Percentiles rank a stretch among this genome's conserved stretches.
Evolutionary conservation across 768 basidiomycete species (phyloP).

Genomic region (Trametes gibbosa): DNA sequence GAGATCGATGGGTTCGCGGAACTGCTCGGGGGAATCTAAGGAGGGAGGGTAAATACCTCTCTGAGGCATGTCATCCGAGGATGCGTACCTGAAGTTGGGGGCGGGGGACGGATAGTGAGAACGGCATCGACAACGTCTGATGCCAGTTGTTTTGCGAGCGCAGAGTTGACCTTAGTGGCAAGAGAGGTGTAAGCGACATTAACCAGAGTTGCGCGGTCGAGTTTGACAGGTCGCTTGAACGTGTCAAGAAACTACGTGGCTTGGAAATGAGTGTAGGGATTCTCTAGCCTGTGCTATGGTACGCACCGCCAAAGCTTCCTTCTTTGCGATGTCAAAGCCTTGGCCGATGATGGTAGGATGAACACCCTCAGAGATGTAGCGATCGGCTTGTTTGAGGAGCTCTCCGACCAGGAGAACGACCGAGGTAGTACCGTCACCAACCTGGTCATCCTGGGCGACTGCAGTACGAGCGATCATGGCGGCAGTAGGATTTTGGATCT

Average conservation of each 20-base stretch:
- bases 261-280: constrained; percentile 18
- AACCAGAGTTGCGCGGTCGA: constrained; percentile 90
- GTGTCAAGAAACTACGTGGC: constrained; percentile 81
- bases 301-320: constrained; percentile 83
- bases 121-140: constrained; percentile 96
- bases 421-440: constrained; percentile 97
- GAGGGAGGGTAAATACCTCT: constrained; percentile 23
- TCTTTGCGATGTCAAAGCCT: constrained; percentile 97
- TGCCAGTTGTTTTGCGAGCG: constrained; percentile 83
- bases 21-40: constrained; percentile 61
- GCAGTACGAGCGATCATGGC: constrained; percentile 99
- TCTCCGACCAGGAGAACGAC: constrained; percentile 96
- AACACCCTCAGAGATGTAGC: constrained; percentile 96
- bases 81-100: constrained; percentile 53
- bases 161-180: constrained; percentile 83
- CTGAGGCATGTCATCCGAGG: constrained; percentile 4
- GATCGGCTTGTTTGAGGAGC: constrained; percentile 94
- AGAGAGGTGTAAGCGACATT: constrained; percentile 95
- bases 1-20: constrained; percentile 89
- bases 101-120: constrained; percentile 74
- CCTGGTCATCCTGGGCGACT: constrained; percentile 98
- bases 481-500: constrained; percentile 98
- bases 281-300: constrained; percentile 14
- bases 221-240: constrained; percentile 74
- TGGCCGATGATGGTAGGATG: constrained; percentile 95